Percentiles rank a stretch among this genome's conserved stretches.
phyloP scores from a whole-genome alignment of 1,284 basidiomycete genomes.

The Peniophora sp. region DNA sequence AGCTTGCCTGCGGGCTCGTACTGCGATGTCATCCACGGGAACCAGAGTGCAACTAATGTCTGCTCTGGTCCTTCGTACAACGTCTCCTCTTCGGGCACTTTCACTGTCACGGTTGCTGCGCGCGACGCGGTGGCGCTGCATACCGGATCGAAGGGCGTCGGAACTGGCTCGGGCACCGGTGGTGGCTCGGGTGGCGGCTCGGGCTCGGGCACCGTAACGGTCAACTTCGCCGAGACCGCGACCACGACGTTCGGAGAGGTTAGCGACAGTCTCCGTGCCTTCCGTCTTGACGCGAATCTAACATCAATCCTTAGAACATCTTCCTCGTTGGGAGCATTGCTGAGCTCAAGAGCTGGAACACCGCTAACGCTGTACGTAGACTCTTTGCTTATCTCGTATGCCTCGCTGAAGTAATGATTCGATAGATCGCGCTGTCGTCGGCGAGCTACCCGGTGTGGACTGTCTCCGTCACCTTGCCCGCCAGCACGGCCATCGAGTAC shows the following conservation, averaged over 20 bases:
- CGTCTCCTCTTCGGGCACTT: slow-evolving; percentile 25
- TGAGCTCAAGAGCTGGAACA: slow-evolving; percentile 44
- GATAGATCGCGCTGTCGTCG: slow-evolving; percentile 45
- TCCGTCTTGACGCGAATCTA: background rate
- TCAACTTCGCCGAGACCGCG: slow-evolving; percentile 46
- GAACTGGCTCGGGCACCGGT: slow-evolving; percentile 7
- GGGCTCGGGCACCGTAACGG: slow-evolving; percentile 23
- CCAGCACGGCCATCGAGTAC: slow-evolving; percentile 43
- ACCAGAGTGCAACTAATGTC: slow-evolving; percentile 19
- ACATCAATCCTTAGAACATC: slow-evolving; percentile 35
- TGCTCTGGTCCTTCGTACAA: slow-evolving; percentile 48
- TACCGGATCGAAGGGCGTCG: slow-evolving; percentile 27
- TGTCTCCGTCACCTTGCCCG: slow-evolving; percentile 39
- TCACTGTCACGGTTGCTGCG: slow-evolving; percentile 43
- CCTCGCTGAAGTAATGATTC: background rate
- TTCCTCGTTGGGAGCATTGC: slow-evolving; percentile 49
- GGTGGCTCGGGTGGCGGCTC: slow-evolving; percentile 5
- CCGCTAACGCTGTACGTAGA: slow-evolving; percentile 34
- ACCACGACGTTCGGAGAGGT: slow-evolving; percentile 53
- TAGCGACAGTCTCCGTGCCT: slow-evolving; percentile 6
- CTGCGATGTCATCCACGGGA: slow-evolving; percentile 56
- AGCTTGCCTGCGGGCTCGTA: slow-evolving; percentile 49
- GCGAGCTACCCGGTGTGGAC: slow-evolving; percentile 51
- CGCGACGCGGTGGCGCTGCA: slow-evolving; percentile 55
- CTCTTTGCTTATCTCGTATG: slow-evolving; percentile 1